These are phyloP conservation scores for Trichoderma koningii DNA, from an alignment of 2,329 filamentous ascomycete genomes.

Conservation along the genomic window DNA sequence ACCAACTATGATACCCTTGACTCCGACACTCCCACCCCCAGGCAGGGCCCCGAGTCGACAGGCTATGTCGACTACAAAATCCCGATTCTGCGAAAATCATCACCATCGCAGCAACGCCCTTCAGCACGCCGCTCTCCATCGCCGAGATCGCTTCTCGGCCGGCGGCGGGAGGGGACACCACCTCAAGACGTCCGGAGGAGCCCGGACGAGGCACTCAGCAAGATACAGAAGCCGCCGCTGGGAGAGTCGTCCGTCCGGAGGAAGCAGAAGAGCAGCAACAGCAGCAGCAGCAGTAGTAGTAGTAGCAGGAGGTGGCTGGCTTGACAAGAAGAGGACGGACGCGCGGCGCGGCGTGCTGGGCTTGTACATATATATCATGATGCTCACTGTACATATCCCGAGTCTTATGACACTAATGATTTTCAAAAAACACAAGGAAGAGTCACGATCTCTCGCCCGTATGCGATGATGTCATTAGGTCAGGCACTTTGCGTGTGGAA, in stretches of 20 bases:
- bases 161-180: constrained; percentile 34
- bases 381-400: constrained; percentile 43
- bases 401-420: constrained; percentile 43
- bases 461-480: constrained; percentile 25
- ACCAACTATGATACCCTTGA: constrained; percentile 42
- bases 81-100: constrained; percentile 38
- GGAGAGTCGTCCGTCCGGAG: constrained; percentile 44
- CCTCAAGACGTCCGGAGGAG: constrained; percentile 45
- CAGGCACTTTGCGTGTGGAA: neutral
- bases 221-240: constrained; percentile 50
- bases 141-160: constrained; percentile 38
- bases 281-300: too few species aligned
- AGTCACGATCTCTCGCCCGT: constrained; percentile 5
- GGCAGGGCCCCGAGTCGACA: constrained; percentile 37
- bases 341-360: constrained; percentile 33
- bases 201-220: constrained; percentile 50
- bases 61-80: constrained; percentile 45
- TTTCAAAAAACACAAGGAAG: constrained; percentile 16
- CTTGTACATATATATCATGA: constrained; percentile 47
- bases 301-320: constrained; percentile 44
- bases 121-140: constrained; percentile 37
- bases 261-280: constrained; percentile 43
- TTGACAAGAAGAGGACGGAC: constrained; percentile 41
- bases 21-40: constrained; percentile 50
- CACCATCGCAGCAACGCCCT: constrained; percentile 40